Conservation (phyloP, 2,329 filamentous ascomycete species). For the Fusarium graminum region DNA sequence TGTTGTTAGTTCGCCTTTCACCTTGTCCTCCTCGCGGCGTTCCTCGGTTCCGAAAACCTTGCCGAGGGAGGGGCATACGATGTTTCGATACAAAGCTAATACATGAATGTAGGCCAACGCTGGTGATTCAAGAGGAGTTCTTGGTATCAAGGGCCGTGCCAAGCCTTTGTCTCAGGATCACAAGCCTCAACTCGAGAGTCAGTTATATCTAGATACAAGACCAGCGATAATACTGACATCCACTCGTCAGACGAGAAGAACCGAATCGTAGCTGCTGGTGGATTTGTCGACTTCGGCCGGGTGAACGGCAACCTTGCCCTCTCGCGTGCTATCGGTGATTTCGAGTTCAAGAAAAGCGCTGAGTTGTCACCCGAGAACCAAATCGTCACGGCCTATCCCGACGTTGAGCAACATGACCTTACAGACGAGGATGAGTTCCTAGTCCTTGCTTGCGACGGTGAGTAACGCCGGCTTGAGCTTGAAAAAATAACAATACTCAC, state of each 20-base stretch:
- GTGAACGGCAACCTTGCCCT: conserved; percentile 98
- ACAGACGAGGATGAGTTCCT: conserved; percentile 95
- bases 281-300: conserved; percentile 97
- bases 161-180: conserved; percentile 99
- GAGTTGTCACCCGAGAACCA: conserved; percentile 98
- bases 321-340: conserved; percentile 97
- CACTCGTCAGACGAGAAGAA: conserved; percentile 83
- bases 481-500: conserved; percentile 39
- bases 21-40: conserved; percentile 26
- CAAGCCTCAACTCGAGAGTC: conserved; percentile 98
- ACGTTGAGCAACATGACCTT: conserved; percentile 91
- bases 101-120: conserved; percentile 81
- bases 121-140: conserved; percentile 92
- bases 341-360: conserved; percentile 99
- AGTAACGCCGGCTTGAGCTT: conserved; percentile 51
- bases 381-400: conserved; percentile 96
- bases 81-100: conserved; percentile 37
- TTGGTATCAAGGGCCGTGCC: conserved; percentile 96
- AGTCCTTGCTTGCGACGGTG: conserved; percentile 92
- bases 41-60: conserved; percentile 25
- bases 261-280: conserved; percentile 93
- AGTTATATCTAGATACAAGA: conserved; percentile 48
- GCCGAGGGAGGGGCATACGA: conserved; percentile 35
- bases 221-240: conserved; percentile 36
- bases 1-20: conserved; percentile 75